Conservation (phyloP, 306 rosid genomes). For the Sicyos baderoa region DNA sequence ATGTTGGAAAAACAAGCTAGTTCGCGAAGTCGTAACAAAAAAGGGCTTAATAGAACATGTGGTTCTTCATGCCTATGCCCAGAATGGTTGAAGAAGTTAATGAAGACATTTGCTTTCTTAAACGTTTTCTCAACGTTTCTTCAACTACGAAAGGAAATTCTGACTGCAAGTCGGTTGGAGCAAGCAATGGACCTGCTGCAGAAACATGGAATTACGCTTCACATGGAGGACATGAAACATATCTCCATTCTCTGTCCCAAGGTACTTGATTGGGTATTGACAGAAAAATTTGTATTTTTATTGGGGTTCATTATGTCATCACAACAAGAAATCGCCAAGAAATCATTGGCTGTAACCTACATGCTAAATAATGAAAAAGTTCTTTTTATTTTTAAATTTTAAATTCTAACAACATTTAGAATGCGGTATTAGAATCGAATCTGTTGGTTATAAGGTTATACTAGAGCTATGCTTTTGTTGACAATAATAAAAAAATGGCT, state of each 20-base stretch:
- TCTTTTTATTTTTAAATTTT: no score
- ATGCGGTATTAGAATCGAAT: no score
- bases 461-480: no score
- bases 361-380: background rate
- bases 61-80: conserved; percentile 61
- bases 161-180: conserved; percentile 34
- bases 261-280: conserved; percentile 32
- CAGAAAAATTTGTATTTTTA: background rate
- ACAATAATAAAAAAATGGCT: background rate
- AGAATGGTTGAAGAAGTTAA: conserved; percentile 57
- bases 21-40: conserved; percentile 24
- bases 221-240: conserved; percentile 45
- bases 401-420: no score
- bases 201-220: conserved; percentile 41
- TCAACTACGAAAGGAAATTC: conserved; percentile 38
- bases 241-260: conserved; percentile 63
- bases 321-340: background rate
- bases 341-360: background rate
- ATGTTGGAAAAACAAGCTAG: conserved; percentile 39
- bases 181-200: conserved; percentile 46
- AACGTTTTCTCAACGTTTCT: conserved; percentile 51
- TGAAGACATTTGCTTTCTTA: conserved; percentile 68
- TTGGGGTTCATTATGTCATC: conserved; percentile 1
- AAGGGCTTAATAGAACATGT: conserved; percentile 13
- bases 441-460: no score